Evolutionary conservation across 78 protist genomes (phyloP), one percentile per base, ranked within the genome.

Genomic region (Dictyostelium citrinum): DNA sequence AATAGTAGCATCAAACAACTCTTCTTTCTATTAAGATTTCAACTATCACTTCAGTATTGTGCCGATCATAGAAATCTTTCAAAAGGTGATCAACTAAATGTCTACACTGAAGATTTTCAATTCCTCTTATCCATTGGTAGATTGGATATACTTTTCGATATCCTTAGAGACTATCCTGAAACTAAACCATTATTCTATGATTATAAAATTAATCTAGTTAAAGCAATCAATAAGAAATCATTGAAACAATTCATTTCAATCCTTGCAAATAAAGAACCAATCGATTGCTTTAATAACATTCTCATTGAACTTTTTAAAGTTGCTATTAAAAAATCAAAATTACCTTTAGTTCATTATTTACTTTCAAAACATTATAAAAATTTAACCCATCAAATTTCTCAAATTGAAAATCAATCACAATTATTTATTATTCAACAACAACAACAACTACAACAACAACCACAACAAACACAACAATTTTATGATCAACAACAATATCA

Each of bases 71-170:
- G 77, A 70, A 31, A 70, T 7, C 39, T 70, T 33, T 70, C 43
- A 16, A 70, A 33, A 70, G 35, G 45, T 33, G 77, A 70, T 5
- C 43, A 33, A 70, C 4, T 33, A 3, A 70, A 27, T 12, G 45
- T 70, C 17, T 70, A 70, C 11, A 70, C 31, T 70, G 77, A 70
- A 33, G 77, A 70, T 70, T 70, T 70, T 6, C 77, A 70, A 70
- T 70, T 11, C 37, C 24, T 70, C 4, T 33, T 70, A 70, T 70
- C 46, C 0, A 17, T 70, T 17, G 77, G 77, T 33, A 27, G 45
- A 33, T 70, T 70, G 22, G 77, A 70, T 70, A 70, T 70, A 14
- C 77, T 70, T 6, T 70, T 70, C 9, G 77, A 70, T 31, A 70
- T 70, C 8, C 31, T 70, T 17, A 70, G 41, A 70, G 77, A 70